These are phyloP conservation scores for Plasmodium fragile DNA, from an alignment of 169 alveolate genomes.

Conservation along the genomic window DNA sequence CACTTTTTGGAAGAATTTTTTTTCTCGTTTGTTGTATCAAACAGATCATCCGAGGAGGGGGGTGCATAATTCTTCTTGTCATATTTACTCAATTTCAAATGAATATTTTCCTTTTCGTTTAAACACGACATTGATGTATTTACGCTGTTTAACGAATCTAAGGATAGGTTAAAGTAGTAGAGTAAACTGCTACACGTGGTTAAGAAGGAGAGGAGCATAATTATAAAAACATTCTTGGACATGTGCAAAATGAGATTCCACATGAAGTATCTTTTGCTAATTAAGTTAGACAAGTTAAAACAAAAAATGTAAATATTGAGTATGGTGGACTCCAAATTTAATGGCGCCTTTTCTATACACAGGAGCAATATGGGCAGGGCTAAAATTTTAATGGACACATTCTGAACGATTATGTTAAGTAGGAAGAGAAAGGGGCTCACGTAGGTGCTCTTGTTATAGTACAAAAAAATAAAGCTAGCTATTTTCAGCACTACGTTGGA, in stretches of 20 bases:
- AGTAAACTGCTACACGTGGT: conserved; percentile 62
- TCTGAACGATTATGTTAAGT: conserved; percentile 56
- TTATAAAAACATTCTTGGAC: conserved; percentile 57
- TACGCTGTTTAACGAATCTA: conserved; percentile 49
- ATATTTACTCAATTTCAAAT: conserved; percentile 17
- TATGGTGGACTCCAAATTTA: conserved; percentile 61
- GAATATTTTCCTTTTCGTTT: conserved; percentile 31
- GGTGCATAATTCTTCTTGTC: conserved; percentile 18
- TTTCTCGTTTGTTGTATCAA: conserved; percentile 30
- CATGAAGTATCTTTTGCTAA: conserved; percentile 70
- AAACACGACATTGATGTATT: conserved; percentile 16
- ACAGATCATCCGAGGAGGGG: not conserved
- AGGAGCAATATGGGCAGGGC: conserved; percentile 49
- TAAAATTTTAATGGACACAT: conserved; percentile 54
- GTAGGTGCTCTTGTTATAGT: conserved; percentile 45
- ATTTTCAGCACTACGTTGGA: conserved; percentile 33
- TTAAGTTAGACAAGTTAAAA: conserved; percentile 56
- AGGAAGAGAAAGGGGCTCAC: conserved; percentile 60
- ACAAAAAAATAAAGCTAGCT: conserved; percentile 30
- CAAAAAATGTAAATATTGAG: conserved; percentile 61
- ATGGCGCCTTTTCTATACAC: conserved; percentile 64
- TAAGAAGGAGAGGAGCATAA: conserved; percentile 60
- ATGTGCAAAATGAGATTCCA: conserved; percentile 61
- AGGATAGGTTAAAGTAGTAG: conserved; percentile 35
- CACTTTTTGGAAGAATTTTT: conserved; percentile 9